These are phyloP conservation scores for Ceratobasidium sp. DNA, from an alignment of 1,284 basidiomycete species.

Conservation along the genomic window DNA sequence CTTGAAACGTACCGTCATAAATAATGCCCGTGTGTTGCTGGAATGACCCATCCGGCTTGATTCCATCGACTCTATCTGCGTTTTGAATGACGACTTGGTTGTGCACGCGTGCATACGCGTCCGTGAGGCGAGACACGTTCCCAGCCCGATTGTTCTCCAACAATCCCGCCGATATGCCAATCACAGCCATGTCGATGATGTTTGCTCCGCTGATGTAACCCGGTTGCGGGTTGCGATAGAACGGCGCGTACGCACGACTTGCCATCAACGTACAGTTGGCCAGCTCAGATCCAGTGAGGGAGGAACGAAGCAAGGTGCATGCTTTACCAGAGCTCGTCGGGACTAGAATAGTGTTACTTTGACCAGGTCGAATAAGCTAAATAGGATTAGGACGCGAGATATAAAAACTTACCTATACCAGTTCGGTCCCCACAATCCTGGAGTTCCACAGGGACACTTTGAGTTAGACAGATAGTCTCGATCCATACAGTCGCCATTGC, in stretches of 20 bases:
- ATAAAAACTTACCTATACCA: conserved; percentile 56
- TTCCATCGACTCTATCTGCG: conserved; percentile 60
- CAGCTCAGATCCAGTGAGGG: conserved; percentile 7
- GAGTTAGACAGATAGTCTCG: conserved; percentile 54
- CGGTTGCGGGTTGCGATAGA: conserved; percentile 51
- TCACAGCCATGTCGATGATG: conserved; percentile 61
- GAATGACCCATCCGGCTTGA: conserved; percentile 67
- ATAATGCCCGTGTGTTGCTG: conserved; percentile 65
- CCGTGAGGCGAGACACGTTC: conserved; percentile 54
- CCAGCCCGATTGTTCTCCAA: too few relatives aligned
- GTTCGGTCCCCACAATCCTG: conserved; percentile 70
- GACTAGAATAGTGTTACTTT: conserved; percentile 22
- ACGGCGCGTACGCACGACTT: conserved; percentile 58
- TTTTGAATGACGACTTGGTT: conserved; percentile 50
- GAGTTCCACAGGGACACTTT: conserved; percentile 60
- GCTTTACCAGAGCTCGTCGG: background rate
- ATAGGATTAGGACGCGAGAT: background rate
- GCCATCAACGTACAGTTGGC: conserved; percentile 45
- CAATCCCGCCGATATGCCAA: conserved; percentile 61
- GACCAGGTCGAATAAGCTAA: background rate
- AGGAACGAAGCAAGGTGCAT: conserved; percentile 20
- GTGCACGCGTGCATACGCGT: conserved; percentile 56
- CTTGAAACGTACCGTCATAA: conserved; percentile 69
- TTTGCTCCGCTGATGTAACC: conserved; percentile 63
- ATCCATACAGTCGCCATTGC: conserved; percentile 55